phyloP scores from a whole-genome alignment of 768 basidiomycete genomes.

The Pleurotus ostreatus region DNA sequence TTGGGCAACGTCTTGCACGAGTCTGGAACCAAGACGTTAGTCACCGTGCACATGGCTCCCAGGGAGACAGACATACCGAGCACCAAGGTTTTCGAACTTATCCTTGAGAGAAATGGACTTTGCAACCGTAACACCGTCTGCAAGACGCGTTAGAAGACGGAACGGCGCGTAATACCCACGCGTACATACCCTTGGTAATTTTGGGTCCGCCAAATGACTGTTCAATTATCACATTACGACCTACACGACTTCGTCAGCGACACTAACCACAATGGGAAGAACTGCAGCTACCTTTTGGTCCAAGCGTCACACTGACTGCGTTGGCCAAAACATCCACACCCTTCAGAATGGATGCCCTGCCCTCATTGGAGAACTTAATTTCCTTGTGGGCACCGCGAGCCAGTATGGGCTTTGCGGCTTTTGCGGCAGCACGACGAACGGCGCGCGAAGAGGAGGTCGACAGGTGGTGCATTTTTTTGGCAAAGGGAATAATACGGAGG shows the following conservation, averaged over 20 bases:
- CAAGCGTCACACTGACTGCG: conserved; percentile 93
- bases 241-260: conserved; percentile 28
- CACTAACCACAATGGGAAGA: too few species aligned
- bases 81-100: conserved; percentile 99
- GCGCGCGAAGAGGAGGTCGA: conserved; percentile 62
- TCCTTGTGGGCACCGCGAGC: conserved; percentile 88
- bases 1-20: conserved; percentile 92
- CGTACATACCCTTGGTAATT: conserved; percentile 84
- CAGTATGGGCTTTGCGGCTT: conserved; percentile 48
- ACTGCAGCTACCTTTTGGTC: conserved; percentile 75
- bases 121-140: conserved; percentile 97
- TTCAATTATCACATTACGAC: conserved; percentile 98
- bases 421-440: conserved; percentile 63
- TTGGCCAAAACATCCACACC: conserved; percentile 97
- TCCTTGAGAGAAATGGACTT: conserved; percentile 93
- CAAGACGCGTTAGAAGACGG: conserved; percentile 9
- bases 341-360: conserved; percentile 87
- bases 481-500: conserved; percentile 12
- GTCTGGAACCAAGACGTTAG: conserved; percentile 37
- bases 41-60: conserved; percentile 8
- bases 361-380: conserved; percentile 95
- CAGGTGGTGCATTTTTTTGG: conserved; percentile 64
- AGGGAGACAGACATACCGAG: conserved; percentile 59
- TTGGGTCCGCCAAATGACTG: conserved; percentile 87
- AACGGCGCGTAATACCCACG: not conserved